These are phyloP conservation scores for Cryptosporidium ryanae DNA, from an alignment of 169 alveolate genomes.

Conservation along the genomic window DNA sequence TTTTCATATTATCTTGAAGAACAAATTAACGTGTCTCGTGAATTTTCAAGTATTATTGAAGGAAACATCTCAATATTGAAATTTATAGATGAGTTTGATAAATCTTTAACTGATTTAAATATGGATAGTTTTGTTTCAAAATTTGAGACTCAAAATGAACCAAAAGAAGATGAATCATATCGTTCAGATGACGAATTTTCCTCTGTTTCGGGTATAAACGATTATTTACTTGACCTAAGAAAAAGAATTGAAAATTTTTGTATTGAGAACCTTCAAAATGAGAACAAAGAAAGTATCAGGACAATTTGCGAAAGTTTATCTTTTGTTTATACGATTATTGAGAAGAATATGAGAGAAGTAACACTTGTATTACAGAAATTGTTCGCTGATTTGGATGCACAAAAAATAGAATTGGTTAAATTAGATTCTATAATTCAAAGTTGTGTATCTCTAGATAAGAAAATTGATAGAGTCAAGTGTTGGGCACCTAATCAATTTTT, in stretches of 20 bases:
- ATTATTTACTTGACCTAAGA: constrained; percentile 13
- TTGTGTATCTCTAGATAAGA: constrained; percentile 28
- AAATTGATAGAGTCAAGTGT: constrained; percentile 30
- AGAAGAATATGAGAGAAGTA: constrained; percentile 17
- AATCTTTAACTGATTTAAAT: constrained; percentile 9
- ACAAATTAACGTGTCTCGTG: constrained; percentile 8
- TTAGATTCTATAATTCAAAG: constrained; percentile 41
- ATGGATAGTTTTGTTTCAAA: constrained; percentile 31
- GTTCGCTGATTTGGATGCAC: constrained; percentile 29
- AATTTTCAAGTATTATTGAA: constrained; percentile 29
- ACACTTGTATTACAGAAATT: constrained; percentile 12
- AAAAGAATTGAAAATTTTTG: constrained; percentile 36
- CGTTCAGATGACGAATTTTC: constrained; percentile 40
- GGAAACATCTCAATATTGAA: constrained; percentile 18
- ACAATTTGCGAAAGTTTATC: constrained; percentile 11
- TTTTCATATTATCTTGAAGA: constrained; percentile 13
- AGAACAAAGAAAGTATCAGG: neutral
- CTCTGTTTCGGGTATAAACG: constrained; percentile 27
- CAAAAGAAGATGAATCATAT: constrained; percentile 11
- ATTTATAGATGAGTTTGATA: constrained; percentile 24
- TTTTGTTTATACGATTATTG: neutral
- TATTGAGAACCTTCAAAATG: neutral
- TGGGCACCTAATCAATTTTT: constrained; percentile 65
- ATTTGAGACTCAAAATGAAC: constrained; percentile 15
- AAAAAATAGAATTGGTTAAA: constrained; percentile 16